Conservation (phyloP, 768 basidiomycete genomes). For the Holtermanniella nyarrowii region DNA sequence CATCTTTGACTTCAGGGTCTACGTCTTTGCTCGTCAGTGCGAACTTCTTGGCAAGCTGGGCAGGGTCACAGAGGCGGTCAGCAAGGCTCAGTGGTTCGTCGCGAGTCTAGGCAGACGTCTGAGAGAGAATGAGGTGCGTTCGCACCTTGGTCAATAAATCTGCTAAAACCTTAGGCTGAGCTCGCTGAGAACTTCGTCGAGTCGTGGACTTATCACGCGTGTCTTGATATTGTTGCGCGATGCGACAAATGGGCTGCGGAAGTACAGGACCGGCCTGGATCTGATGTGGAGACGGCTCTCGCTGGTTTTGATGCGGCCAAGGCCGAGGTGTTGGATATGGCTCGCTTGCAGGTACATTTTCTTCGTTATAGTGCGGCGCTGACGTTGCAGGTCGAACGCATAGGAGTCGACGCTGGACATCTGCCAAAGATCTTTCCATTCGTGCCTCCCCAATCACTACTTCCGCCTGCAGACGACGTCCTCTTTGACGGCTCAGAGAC, state of each 20-base stretch:
- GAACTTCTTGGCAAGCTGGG: constrained; percentile 60
- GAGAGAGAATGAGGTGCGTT: constrained; percentile 59
- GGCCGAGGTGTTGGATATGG: constrained; percentile 83
- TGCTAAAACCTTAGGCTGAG: constrained; percentile 44
- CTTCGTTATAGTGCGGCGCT: constrained; percentile 1
- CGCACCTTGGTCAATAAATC: too few relatives aligned
- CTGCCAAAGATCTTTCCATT: constrained; percentile 68
- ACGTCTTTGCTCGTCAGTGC: constrained; percentile 79
- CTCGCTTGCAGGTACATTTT: constrained; percentile 62
- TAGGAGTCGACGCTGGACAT: constrained; percentile 64
- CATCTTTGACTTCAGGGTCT: constrained; percentile 85
- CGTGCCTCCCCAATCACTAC: constrained; percentile 42
- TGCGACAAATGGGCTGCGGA: constrained; percentile 58
- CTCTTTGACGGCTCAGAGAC: constrained; percentile 25
- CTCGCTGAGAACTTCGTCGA: constrained; percentile 61
- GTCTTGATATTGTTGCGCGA: constrained; percentile 68
- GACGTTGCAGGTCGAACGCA: constrained; percentile 59
- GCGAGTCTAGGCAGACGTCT: constrained; percentile 64
- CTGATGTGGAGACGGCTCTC: constrained; percentile 44
- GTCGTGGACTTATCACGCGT: constrained; percentile 86
- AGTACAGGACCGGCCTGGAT: constrained; percentile 32
- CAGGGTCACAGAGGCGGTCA: constrained; percentile 58
- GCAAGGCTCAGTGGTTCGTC: constrained; percentile 64
- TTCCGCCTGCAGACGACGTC: constrained; percentile 25
- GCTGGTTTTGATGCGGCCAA: constrained; percentile 60